Conservation (phyloP, 2,329 filamentous ascomycete genomes). For the Stagonosporopsis rhizophila region DNA sequence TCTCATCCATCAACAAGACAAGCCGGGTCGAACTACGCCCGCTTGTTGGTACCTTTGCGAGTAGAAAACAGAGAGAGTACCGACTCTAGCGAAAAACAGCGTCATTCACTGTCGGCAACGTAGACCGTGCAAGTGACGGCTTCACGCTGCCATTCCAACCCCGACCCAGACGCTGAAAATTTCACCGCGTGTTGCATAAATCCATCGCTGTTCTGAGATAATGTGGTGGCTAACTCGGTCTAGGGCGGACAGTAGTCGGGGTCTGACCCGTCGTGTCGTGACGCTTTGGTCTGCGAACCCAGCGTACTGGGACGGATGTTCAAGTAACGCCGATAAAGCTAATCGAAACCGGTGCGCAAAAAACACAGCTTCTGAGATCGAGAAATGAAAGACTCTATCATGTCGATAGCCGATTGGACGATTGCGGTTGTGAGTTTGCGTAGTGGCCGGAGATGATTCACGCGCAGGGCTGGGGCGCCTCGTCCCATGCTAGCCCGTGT, state of each 20-base stretch:
- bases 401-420: not conserved
- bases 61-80: not conserved
- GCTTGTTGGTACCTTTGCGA: not conserved
- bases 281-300: not conserved
- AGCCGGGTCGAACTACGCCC: not conserved
- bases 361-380: not conserved
- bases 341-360: slow-evolving; percentile 1
- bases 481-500: slow-evolving; percentile 53
- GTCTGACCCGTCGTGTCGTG: not conserved
- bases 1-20: not conserved
- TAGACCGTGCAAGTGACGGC: slow-evolving; percentile 5
- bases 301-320: slow-evolving; percentile 4
- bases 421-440: not conserved
- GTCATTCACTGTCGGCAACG: slow-evolving; percentile 3
- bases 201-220: not conserved
- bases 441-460: not conserved
- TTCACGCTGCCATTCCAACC: not conserved
- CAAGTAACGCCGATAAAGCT: not conserved
- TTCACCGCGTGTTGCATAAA: slow-evolving; percentile 1
- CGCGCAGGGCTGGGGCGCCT: slow-evolving; percentile 14
- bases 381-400: not conserved
- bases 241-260: slow-evolving; percentile 1
- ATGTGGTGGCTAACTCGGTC: not conserved
- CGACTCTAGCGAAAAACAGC: slow-evolving; percentile 1
- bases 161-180: not conserved